phyloP scores from a whole-genome alignment of 345 rosid genomes.

The Gynandropsis gynandra region DNA sequence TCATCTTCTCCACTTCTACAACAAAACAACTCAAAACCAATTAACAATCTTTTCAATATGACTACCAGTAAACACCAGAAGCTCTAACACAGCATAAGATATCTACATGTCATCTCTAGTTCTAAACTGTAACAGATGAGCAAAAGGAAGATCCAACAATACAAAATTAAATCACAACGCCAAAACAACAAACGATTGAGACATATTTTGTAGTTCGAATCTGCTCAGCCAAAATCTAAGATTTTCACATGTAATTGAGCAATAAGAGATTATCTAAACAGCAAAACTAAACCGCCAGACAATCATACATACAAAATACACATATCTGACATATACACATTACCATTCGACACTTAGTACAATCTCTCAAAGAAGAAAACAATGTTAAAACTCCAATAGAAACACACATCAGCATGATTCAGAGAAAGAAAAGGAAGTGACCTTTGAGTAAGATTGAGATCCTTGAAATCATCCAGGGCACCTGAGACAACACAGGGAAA shows the following conservation, averaged over 20 bases:
- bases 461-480: constrained; percentile 96
- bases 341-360: no score
- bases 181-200: no score
- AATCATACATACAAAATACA: no score
- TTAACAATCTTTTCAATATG: constrained; percentile 6
- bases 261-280: no score
- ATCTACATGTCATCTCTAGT: neutral
- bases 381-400: neutral
- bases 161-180: no score
- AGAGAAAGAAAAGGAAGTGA: constrained; percentile 8
- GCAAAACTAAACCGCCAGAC: no score
- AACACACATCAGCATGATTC: neutral
- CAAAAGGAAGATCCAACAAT: no score
- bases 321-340: no score
- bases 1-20: constrained; percentile 39
- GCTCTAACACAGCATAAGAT: neutral
- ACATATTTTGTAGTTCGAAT: no score
- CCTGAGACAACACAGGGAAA: constrained; percentile 43
- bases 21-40: constrained; percentile 2
- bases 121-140: no score
- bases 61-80: constrained; percentile 3
- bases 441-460: constrained; percentile 71
- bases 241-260: no score
- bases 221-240: no score
- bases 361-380: neutral